phyloP scores from a whole-genome alignment of 1,284 basidiomycete species.

The Malassezia nana region DNA sequence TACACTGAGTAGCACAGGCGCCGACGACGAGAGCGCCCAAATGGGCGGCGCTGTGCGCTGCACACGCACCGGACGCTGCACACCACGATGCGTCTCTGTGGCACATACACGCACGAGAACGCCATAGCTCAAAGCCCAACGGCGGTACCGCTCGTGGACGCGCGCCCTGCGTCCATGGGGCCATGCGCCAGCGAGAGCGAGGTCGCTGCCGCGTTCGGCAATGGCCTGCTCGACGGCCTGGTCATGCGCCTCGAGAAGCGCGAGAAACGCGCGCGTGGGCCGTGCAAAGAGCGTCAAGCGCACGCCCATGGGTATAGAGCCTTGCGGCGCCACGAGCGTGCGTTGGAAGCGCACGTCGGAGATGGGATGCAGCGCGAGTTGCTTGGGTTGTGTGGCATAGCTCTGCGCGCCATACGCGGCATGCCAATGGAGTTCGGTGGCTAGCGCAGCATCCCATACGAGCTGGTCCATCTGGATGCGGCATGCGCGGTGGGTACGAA shows the following conservation, averaged over 20 bases:
- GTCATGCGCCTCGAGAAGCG: not conserved
- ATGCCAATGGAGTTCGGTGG: constrained; percentile 4
- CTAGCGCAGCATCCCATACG: not conserved
- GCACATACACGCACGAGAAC: not conserved
- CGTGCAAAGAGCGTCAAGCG: constrained; percentile 1
- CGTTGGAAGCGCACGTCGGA: not conserved
- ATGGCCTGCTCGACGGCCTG: not conserved
- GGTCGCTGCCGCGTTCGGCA: not conserved
- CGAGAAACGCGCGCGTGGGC: constrained; percentile 1
- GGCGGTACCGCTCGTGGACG: constrained; percentile 2
- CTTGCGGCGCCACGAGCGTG: not conserved
- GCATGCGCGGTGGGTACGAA: not conserved
- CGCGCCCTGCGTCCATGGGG: not conserved
- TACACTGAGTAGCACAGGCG: not conserved
- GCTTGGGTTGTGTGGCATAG: constrained; percentile 6
- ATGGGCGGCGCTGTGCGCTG: not conserved
- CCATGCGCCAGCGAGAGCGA: not conserved
- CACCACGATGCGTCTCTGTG: not conserved
- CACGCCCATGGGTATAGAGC: not conserved
- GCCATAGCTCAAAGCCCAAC: not conserved
- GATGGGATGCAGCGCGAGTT: not conserved
- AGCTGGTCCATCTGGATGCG: not conserved
- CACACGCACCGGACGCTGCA: not conserved
- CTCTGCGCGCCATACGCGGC: not conserved
- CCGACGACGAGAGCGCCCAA: not conserved